phyloP scores from a whole-genome alignment of 2,329 filamentous ascomycete genomes.

The Fonsecaea multimorphosa region DNA sequence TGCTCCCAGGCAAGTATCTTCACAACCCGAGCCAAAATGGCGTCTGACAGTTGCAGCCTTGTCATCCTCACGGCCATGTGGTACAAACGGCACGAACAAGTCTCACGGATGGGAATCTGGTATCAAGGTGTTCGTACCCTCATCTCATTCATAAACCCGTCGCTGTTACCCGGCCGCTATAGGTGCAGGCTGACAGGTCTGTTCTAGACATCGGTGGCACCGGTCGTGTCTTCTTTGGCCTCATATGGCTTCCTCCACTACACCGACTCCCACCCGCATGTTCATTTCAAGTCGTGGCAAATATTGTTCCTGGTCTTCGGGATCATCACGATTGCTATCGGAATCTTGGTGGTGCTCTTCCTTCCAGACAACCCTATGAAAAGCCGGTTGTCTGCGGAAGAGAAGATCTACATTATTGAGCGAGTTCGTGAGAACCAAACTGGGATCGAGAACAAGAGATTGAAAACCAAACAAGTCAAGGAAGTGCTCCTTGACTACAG shows the following conservation, averaged over 20 bases:
- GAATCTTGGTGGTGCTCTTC: conserved; percentile 47
- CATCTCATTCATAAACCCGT: background rate
- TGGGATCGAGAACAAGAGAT: conserved; percentile 59
- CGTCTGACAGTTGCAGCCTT: conserved; percentile 42
- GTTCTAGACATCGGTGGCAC: conserved; percentile 18
- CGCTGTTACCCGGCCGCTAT: background rate
- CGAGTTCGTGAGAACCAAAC: conserved; percentile 56
- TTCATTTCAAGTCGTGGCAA: conserved; percentile 40
- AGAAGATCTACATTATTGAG: conserved; percentile 49
- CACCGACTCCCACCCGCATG: conserved; percentile 25
- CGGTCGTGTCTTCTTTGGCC: conserved; percentile 23
- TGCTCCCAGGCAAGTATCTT: conserved; percentile 50
- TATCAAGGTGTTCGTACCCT: conserved; percentile 32
- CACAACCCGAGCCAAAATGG: background rate
- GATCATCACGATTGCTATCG: conserved; percentile 49
- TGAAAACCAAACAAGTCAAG: conserved; percentile 55
- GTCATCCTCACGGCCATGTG: conserved; percentile 63
- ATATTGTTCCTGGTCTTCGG: conserved; percentile 56
- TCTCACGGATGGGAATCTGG: conserved; percentile 41
- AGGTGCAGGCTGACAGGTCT: background rate
- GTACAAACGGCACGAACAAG: conserved; percentile 54
- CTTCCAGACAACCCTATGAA: conserved; percentile 53
- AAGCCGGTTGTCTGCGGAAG: conserved; percentile 46
- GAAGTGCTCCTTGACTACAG: conserved; percentile 55
- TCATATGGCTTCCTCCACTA: conserved; percentile 33